phyloP scores from a whole-genome alignment of 495 filamentous ascomycete genomes.

The Hamigera avellanea region DNA sequence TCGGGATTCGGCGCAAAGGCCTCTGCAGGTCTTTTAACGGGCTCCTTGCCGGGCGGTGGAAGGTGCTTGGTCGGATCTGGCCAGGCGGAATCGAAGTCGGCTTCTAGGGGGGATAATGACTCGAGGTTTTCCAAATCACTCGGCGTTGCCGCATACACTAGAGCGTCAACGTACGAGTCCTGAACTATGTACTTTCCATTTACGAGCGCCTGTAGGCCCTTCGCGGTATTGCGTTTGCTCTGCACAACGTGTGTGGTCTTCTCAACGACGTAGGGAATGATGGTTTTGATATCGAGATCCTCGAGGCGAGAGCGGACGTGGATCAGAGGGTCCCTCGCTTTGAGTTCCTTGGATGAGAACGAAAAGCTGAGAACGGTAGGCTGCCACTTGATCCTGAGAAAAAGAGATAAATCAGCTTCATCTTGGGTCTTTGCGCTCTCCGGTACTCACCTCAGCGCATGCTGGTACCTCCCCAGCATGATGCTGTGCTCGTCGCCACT shows the following conservation, averaged over 20 bases:
- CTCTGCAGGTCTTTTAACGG: constrained; percentile 44
- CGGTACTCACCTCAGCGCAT: constrained; percentile 35
- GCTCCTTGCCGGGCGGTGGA: constrained; percentile 66
- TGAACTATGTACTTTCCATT: constrained; percentile 74
- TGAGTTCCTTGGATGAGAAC: constrained; percentile 62
- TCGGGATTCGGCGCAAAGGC: constrained; percentile 57
- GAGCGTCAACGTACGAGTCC: constrained; percentile 59
- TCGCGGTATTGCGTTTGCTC: constrained; percentile 80
- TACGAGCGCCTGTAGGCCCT: constrained; percentile 77
- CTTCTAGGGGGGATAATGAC: constrained; percentile 56
- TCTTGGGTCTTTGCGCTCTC: neutral
- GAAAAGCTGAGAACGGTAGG: constrained; percentile 74
- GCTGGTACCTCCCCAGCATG: constrained; percentile 51
- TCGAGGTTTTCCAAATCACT: constrained; percentile 40
- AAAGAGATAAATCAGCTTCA: neutral
- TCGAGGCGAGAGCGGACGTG: constrained; percentile 54
- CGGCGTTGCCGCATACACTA: constrained; percentile 54
- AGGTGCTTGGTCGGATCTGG: constrained; percentile 62
- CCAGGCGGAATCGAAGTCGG: constrained; percentile 74
- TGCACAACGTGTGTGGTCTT: constrained; percentile 81
- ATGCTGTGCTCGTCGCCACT: constrained; percentile 49
- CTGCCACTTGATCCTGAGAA: constrained; percentile 64
- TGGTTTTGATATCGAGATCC: constrained; percentile 76
- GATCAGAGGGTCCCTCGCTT: constrained; percentile 52
- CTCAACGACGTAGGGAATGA: constrained; percentile 54